Evolutionary conservation across 495 filamentous ascomycete genomes (phyloP).

Genomic region (Penicillium canescens): DNA sequence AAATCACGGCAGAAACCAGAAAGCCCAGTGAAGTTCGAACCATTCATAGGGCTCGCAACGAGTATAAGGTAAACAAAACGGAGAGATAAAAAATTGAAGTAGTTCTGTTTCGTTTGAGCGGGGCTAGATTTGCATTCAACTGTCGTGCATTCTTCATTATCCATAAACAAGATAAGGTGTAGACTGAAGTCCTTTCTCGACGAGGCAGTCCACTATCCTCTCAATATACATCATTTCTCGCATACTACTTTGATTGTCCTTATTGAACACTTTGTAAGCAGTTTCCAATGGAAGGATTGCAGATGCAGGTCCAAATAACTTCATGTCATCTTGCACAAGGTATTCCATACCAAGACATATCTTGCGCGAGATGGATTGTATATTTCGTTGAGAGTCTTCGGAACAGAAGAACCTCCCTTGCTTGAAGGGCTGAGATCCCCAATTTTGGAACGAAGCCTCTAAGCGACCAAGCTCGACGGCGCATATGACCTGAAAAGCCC

Average conservation of each 20-base stretch:
- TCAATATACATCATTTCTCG: neutral
- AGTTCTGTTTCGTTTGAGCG: no score
- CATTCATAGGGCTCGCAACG: no score
- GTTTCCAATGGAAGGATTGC: conserved; percentile 24
- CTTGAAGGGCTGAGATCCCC: neutral
- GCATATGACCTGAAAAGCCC: conserved; percentile 37
- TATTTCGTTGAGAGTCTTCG: neutral
- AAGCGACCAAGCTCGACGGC: conserved; percentile 26
- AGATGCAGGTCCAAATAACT: conserved; percentile 40
- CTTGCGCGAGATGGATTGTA: conserved; percentile 9
- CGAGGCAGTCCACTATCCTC: neutral
- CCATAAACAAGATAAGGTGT: neutral
- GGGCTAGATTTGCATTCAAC: neutral
- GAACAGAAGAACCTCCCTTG: neutral
- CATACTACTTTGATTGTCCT: neutral
- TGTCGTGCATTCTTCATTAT: no score
- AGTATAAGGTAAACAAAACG: no score
- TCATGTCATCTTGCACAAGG: conserved; percentile 41
- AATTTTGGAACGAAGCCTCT: neutral
- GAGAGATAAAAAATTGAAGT: no score
- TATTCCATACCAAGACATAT: conserved; percentile 41
- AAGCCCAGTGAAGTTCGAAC: no score
- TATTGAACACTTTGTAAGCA: conserved; percentile 3
- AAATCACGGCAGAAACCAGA: no score
- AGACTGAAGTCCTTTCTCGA: neutral